phyloP scores from a whole-genome alignment of 345 rosid species.

The Chamaenerion angustifolium region DNA sequence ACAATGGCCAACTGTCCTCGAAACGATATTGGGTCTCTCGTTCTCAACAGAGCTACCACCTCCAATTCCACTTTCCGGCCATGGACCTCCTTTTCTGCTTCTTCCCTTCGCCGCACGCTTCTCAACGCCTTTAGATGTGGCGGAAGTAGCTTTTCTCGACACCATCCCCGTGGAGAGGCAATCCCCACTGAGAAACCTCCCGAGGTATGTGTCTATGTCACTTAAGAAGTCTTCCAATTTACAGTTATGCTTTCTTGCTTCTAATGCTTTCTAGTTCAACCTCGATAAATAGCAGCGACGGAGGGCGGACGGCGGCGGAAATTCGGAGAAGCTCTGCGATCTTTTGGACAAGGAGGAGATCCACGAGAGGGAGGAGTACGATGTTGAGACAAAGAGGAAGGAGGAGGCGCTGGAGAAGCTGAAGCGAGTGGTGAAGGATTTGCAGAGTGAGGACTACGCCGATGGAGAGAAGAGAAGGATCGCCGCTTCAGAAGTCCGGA shows the following conservation, averaged over 20 bases:
- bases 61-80: constrained; percentile 22
- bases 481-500: constrained; percentile 54
- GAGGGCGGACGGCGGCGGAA: constrained; percentile 7
- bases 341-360: constrained; percentile 60
- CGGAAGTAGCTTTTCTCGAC: too few species aligned
- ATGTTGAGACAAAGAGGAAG: constrained; percentile 51
- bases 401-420: constrained; percentile 54
- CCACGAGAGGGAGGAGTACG: constrained; percentile 28
- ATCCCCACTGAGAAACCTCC: too few species aligned
- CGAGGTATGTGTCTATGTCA: too few species aligned
- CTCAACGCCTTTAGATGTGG: constrained; percentile 29
- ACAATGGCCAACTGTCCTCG: constrained; percentile 63
- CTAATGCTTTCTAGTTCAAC: too few species aligned
- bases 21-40: constrained; percentile 56
- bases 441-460: constrained; percentile 21
- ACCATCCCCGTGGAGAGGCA: too few species aligned
- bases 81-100: constrained; percentile 49
- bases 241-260: too few species aligned
- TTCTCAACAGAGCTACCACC: constrained; percentile 37
- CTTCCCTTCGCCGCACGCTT: constrained; percentile 59
- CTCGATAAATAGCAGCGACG: neutral
- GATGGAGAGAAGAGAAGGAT: constrained; percentile 15
- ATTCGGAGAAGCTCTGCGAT: constrained; percentile 74
- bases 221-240: neutral
- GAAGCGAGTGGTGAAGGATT: constrained; percentile 52